Evolutionary conservation across 1,139 yeast genomes (phyloP).

Genomic region (Yueomyces sp.): DNA sequence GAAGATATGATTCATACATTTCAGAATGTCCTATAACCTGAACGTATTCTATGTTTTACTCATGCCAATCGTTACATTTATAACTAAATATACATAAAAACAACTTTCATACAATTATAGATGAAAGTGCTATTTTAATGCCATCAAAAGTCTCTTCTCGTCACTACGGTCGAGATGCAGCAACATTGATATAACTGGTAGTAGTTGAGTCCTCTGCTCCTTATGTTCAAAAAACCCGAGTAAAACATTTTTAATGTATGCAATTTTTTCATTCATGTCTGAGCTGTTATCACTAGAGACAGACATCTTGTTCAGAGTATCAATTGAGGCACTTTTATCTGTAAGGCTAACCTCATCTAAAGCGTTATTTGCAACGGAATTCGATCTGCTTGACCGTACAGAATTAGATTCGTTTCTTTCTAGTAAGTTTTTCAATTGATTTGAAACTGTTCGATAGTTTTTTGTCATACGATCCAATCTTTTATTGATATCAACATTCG

Average conservation of each 20-base stretch:
- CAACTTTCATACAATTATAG: not conserved
- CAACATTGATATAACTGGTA: constrained; percentile 75
- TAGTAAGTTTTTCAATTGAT: constrained; percentile 36
- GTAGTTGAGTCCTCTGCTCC: constrained; percentile 74
- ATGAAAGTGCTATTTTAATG: constrained; percentile 33
- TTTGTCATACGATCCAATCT: constrained; percentile 56
- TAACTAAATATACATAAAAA: not conserved
- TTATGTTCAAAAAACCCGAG: constrained; percentile 82
- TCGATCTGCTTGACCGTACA: constrained; percentile 17
- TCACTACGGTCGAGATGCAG: constrained; percentile 59
- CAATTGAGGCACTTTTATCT: constrained; percentile 1
- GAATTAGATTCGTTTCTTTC: constrained; percentile 20
- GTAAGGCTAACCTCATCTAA: not conserved
- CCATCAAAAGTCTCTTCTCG: constrained; percentile 53
- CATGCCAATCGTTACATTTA: not conserved
- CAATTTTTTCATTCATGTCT: constrained; percentile 34
- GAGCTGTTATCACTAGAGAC: constrained; percentile 11
- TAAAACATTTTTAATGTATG: constrained; percentile 77
- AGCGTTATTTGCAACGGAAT: constrained; percentile 10
- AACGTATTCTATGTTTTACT: no score
- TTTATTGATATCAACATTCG: constrained; percentile 55
- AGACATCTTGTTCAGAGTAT: not conserved
- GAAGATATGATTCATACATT: not conserved
- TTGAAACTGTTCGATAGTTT: constrained; percentile 47
- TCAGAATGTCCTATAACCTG: no score